A percentile compares a stretch with the other conserved stretches of the same genome.
Conservation (phyloP, 352 stramenopile genomes). For the Globisporangium paroecandrum region DNA sequence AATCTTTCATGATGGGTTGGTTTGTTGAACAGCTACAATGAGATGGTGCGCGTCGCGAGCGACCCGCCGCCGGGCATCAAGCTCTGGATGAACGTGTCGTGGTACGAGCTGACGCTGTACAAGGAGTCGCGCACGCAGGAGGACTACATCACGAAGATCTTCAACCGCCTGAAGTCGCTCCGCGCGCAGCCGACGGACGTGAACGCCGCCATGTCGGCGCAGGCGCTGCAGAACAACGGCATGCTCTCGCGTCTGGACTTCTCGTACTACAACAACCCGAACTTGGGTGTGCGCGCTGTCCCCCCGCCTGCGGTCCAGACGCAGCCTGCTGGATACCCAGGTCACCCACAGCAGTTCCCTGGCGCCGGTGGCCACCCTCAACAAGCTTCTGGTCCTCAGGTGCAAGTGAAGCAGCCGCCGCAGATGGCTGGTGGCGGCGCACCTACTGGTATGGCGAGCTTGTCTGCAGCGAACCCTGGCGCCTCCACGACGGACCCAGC, state of each 20-base stretch:
- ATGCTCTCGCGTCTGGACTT: constrained; percentile 75
- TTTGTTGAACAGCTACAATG: constrained; percentile 54
- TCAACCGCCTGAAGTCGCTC: constrained; percentile 76
- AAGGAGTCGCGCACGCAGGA: constrained; percentile 82
- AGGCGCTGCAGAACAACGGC: constrained; percentile 60
- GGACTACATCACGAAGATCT: constrained; percentile 88
- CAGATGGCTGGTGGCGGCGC: not conserved
- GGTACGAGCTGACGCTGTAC: constrained; percentile 82
- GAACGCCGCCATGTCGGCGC: constrained; percentile 60
- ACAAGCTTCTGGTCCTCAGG: constrained; percentile 11
- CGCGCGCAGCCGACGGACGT: constrained; percentile 71
- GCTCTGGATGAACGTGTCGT: constrained; percentile 86
- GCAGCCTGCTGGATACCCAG: constrained; percentile 33
- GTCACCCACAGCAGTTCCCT: constrained; percentile 40
- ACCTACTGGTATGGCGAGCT: constrained; percentile 20
- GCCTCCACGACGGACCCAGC: not conserved
- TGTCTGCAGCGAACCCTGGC: not conserved
- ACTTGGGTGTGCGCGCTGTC: constrained; percentile 34
- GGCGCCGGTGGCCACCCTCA: constrained; percentile 23
- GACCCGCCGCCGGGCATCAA: constrained; percentile 77
- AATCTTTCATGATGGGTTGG: not conserved
- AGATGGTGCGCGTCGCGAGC: constrained; percentile 80
- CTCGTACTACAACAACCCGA: constrained; percentile 71
- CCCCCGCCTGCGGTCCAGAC: constrained; percentile 19
- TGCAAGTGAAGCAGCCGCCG: constrained; percentile 17